Evolutionary conservation across 768 basidiomycete genomes (phyloP).

Genomic region (Podaxis carcinomalis): DNA sequence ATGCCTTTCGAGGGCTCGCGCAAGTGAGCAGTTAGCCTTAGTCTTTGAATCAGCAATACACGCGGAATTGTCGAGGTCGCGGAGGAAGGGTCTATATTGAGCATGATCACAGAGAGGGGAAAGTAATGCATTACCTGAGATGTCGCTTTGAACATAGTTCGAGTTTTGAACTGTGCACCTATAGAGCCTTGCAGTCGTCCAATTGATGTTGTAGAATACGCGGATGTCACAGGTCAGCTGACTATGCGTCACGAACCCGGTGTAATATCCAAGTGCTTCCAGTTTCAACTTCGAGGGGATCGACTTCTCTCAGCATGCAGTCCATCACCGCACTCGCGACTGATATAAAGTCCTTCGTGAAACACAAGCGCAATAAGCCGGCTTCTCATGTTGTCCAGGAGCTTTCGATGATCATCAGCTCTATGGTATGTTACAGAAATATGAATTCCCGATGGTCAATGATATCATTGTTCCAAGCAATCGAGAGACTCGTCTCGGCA

Average conservation of each 20-base stretch:
- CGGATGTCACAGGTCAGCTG: conserved; percentile 10
- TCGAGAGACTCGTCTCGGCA: neutral
- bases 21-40: neutral
- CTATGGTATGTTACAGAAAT: neutral
- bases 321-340: neutral
- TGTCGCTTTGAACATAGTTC: neutral
- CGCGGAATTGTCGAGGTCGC: neutral
- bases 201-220: neutral
- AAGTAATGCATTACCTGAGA: neutral
- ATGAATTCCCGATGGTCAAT: neutral
- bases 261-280: neutral
- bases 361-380: neutral
- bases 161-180: neutral
- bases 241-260: neutral
- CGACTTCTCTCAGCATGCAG: neutral
- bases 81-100: neutral
- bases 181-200: neutral
- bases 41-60: neutral
- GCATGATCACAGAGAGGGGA: neutral
- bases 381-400: neutral
- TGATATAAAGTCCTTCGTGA: neutral
- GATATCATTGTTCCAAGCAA: conserved; percentile 4
- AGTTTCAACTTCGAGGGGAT: neutral
- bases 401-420: neutral
- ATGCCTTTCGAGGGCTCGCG: neutral